A percentile compares a stretch with the other conserved stretches of the same genome.
Conservation (phyloP, 192 early-diverging fungal species). For the Mortierella antarctica region DNA sequence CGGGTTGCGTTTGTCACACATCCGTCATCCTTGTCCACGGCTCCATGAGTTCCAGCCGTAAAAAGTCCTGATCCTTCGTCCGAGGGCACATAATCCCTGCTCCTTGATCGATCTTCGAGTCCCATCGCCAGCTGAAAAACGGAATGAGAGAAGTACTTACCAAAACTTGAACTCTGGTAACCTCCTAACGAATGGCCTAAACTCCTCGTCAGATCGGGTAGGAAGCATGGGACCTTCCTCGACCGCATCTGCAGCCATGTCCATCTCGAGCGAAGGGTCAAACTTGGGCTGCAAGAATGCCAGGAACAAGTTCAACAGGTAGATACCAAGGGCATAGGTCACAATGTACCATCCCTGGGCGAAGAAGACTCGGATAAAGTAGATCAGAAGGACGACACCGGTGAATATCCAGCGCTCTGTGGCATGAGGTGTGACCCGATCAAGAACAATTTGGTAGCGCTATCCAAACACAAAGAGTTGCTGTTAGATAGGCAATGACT, state of each 20-base stretch:
- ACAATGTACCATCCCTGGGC: constrained; percentile 97
- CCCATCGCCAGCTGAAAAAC: background rate
- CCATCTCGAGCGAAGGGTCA: constrained; percentile 87
- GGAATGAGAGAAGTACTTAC: constrained; percentile 58
- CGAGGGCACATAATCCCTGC: background rate
- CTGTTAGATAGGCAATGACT: too few species aligned
- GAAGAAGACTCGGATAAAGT: constrained; percentile 80
- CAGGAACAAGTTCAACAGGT: constrained; percentile 94
- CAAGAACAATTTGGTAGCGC: constrained; percentile 85
- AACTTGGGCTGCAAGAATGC: constrained; percentile 98
- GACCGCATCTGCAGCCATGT: constrained; percentile 70
- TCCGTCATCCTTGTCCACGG: too few species aligned
- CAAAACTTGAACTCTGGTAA: constrained; percentile 99
- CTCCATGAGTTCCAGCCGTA: too few species aligned
- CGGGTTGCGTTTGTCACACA: too few species aligned
- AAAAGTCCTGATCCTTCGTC: background rate
- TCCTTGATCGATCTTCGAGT: background rate
- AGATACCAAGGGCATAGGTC: constrained; percentile 93
- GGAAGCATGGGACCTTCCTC: constrained; percentile 82
- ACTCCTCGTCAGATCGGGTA: constrained; percentile 92
- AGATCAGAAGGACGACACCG: constrained; percentile 68
- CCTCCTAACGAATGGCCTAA: constrained; percentile 96
- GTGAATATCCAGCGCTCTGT: constrained; percentile 83
- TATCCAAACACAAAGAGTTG: constrained; percentile 19
- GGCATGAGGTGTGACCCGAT: constrained; percentile 85